Evolutionary conservation across 2,329 filamentous ascomycete species (phyloP), one percentile per base, ranked within the genome.

Genomic region (Penicillium freii): DNA sequence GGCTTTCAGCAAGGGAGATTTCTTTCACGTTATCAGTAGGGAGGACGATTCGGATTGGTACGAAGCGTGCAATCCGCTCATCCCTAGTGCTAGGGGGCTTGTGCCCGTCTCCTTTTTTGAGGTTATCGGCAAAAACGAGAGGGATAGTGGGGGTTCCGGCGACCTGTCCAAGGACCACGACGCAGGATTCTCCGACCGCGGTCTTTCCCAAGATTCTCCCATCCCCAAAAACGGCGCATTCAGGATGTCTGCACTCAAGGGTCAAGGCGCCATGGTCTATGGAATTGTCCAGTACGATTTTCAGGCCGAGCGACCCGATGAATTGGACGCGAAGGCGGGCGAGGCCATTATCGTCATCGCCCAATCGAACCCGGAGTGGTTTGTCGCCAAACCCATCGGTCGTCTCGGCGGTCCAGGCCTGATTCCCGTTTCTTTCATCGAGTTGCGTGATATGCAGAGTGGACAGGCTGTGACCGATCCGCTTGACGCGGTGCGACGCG

Each of bases 261-360:
- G 73, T 56, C 77, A 80, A 2, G 91, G 91, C 50, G 89, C 91
- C 52, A 96, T 95, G 87, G 91, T 99, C 34, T 97, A 97, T 71
- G 94, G 94, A 60, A 88, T 97, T 57, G 94, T 99, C 65, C 90
- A 95, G 81, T 97, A 97, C 75, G 92, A 97, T 76, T 99, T 99
- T 77, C 86, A 90, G 66, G 94, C 94, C 0, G 93, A 97, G 76
- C 82, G 93, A 56, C 90, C 92, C n/a, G 94, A 99, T 74, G 94
- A 99, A 77, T 78, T 99, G 57, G 92, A 97, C 66, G 94, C 94
- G 48, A 95, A 96, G 75, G 89, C 91, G 46, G 93, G 92, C 57
- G 94, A 99, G 77, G 91, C 92, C 52, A 97, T 99, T 70, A 97
- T 99, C 64, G 92, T 99, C 54, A 97, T 97, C 72, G 94, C 94